Evolutionary conservation across 352 stramenopile species (phyloP).

Genomic region (Phytophthora boehmeriae): DNA sequence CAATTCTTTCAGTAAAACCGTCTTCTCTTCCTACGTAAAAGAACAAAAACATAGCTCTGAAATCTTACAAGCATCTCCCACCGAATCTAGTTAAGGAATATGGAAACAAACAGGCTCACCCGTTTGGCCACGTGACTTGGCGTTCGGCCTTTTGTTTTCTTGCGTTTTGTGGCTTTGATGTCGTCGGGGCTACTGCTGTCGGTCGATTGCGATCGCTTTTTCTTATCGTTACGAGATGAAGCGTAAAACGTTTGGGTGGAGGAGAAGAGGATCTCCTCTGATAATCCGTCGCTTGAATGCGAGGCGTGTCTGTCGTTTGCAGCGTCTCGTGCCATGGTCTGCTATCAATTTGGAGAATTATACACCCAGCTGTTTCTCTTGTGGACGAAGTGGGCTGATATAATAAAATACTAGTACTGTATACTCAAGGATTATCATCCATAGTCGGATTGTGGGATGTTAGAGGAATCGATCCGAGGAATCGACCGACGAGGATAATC

Average conservation of each 20-base stretch:
- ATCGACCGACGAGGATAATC: too few relatives aligned
- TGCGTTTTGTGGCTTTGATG: constrained; percentile 7
- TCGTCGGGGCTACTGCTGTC: constrained; percentile 16
- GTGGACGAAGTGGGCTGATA: too few relatives aligned
- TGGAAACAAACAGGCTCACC: constrained; percentile 2
- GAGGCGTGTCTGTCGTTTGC: not conserved
- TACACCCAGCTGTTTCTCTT: too few relatives aligned
- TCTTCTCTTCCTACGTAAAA: constrained; percentile 38
- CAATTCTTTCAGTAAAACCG: constrained; percentile 34
- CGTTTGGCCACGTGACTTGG: constrained; percentile 32
- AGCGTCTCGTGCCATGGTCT: too few relatives aligned
- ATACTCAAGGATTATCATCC: too few relatives aligned
- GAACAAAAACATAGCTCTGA: too few relatives aligned
- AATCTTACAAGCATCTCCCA: too few relatives aligned
- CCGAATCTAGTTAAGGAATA: too few relatives aligned
- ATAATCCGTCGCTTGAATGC: not conserved
- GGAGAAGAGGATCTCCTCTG: constrained; percentile 28
- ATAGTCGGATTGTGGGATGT: too few relatives aligned
- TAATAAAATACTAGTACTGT: too few relatives aligned
- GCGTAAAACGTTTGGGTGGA: constrained; percentile 24
- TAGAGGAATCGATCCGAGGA: too few relatives aligned
- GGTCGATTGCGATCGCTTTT: constrained; percentile 9
- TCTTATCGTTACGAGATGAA: not conserved
- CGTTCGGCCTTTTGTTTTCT: constrained; percentile 25
- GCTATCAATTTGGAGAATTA: too few relatives aligned